Percentiles rank a stretch among this genome's conserved stretches.
Evolutionary conservation across 1,284 basidiomycete species (phyloP).

Genomic region (Cystobasidiaceae sp.): DNA sequence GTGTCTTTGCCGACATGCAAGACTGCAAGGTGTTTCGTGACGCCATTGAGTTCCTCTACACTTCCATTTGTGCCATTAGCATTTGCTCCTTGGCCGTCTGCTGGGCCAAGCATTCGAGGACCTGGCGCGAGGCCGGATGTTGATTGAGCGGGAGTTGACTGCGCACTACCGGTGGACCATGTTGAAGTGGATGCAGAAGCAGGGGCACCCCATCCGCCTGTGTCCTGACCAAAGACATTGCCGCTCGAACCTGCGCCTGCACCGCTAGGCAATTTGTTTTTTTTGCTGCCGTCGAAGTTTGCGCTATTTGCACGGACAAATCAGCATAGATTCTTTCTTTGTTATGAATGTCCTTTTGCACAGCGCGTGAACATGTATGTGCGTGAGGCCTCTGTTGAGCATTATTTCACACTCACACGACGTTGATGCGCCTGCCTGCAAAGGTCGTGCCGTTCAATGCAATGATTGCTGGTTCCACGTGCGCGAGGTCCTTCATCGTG

Average conservation of each 20-base stretch:
- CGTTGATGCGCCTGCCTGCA: not conserved
- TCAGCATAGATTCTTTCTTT: too few species aligned
- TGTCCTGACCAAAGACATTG: not conserved
- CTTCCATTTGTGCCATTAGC: not conserved
- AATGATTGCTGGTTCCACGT: not conserved
- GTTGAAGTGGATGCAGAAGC: not conserved
- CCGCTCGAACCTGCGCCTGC: not conserved
- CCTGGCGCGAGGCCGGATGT: not conserved
- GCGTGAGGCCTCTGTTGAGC: not conserved
- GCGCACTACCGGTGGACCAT: not conserved
- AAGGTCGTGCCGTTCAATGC: conserved; percentile 3
- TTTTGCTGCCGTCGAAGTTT: not conserved
- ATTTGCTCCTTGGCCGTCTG: not conserved
- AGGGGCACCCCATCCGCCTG: not conserved
- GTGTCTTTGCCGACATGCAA: conserved; percentile 4
- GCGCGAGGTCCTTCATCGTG: not conserved
- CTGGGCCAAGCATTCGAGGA: not conserved
- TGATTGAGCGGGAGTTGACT: not conserved
- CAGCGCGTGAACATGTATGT: too few species aligned
- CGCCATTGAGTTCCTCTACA: not conserved
- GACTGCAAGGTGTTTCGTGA: not conserved
- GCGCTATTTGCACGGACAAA: not conserved
- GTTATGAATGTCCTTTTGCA: too few species aligned
- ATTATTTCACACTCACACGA: not conserved
- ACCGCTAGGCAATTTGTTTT: not conserved